These are phyloP conservation scores for Rhodotorula sp. DNA, from an alignment of 1,284 basidiomycete species.

Conservation along the genomic window DNA sequence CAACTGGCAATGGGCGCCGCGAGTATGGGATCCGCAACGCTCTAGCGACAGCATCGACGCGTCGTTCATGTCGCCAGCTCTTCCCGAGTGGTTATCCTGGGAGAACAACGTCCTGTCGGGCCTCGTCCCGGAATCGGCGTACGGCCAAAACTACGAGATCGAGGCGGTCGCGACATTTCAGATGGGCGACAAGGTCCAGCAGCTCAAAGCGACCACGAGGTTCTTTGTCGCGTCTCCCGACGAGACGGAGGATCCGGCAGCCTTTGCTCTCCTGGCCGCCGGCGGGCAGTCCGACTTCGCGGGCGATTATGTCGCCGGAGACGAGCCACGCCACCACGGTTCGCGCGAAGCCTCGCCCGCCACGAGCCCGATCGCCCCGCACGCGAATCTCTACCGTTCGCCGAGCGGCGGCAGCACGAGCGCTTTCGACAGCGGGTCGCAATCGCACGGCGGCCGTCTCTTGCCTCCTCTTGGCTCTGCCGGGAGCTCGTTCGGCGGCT, in stretches of 20 bases:
- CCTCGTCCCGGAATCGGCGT: slow-evolving; percentile 26
- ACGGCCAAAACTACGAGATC: slow-evolving; percentile 31
- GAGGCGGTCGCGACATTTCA: slow-evolving; percentile 34
- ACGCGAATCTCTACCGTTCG: slow-evolving; percentile 15
- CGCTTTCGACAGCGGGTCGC: slow-evolving; percentile 8
- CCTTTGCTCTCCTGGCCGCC: background rate
- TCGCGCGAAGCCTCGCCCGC: slow-evolving; percentile 15
- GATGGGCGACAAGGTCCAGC: slow-evolving; percentile 26
- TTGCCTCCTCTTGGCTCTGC: background rate
- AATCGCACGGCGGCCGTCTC: slow-evolving; percentile 3
- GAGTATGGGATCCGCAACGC: slow-evolving; percentile 92
- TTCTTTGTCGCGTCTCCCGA: slow-evolving; percentile 31
- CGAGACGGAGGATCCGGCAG: slow-evolving; percentile 21
- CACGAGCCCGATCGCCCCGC: slow-evolving; percentile 18
- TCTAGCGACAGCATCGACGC: slow-evolving; percentile 47
- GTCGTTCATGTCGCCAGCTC: slow-evolving; percentile 48
- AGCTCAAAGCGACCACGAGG: slow-evolving; percentile 21
- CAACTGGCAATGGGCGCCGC: slow-evolving; percentile 88
- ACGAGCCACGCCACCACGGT: slow-evolving; percentile 9
- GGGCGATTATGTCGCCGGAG: background rate
- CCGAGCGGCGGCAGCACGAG: slow-evolving; percentile 15
- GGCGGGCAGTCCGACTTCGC: background rate
- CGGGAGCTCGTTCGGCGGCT: slow-evolving; percentile 6
- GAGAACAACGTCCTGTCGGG: slow-evolving; percentile 45
- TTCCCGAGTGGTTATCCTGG: slow-evolving; percentile 51